phyloP scores from a whole-genome alignment of 352 stramenopile genomes.

The Phytophthora aleatoria region DNA sequence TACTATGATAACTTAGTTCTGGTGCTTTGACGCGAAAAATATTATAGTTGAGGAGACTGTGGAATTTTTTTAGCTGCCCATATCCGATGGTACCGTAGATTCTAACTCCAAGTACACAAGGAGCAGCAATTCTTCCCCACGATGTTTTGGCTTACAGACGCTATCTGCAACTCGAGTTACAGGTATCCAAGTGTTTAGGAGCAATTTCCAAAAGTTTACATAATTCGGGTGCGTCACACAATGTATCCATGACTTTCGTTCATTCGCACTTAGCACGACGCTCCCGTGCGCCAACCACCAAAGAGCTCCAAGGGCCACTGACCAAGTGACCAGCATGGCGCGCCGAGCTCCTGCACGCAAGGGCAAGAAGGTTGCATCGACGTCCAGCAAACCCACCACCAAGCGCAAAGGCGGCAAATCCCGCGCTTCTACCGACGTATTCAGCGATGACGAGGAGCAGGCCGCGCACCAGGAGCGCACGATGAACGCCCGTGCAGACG shows the following conservation, averaged over 20 bases:
- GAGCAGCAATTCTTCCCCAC: too few relatives aligned
- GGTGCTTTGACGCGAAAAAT: too few relatives aligned
- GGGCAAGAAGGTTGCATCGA: constrained; percentile 10
- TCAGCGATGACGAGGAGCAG: constrained; percentile 82
- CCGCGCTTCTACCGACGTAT: constrained; percentile 55
- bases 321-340: constrained; percentile 18
- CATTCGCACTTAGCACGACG: constrained; percentile 18
- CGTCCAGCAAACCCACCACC: background rate
- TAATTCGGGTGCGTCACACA: constrained; percentile 1
- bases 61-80: too few relatives aligned
- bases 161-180: too few relatives aligned
- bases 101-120: too few relatives aligned
- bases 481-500: constrained; percentile 73
- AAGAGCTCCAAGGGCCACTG: constrained; percentile 15
- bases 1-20: too few relatives aligned
- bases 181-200: too few relatives aligned
- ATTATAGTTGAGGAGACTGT: too few relatives aligned
- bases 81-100: too few relatives aligned
- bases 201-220: too few relatives aligned
- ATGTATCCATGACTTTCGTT: constrained; percentile 10
- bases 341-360: constrained; percentile 29
- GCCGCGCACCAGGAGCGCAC: constrained; percentile 51
- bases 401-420: constrained; percentile 3
- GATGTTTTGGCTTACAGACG: too few relatives aligned
- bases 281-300: constrained; percentile 11